Evolutionary conservation across 345 rosid species (phyloP), one percentile per base, ranked within the genome.

Genomic region (Rhizophora apiculata): DNA sequence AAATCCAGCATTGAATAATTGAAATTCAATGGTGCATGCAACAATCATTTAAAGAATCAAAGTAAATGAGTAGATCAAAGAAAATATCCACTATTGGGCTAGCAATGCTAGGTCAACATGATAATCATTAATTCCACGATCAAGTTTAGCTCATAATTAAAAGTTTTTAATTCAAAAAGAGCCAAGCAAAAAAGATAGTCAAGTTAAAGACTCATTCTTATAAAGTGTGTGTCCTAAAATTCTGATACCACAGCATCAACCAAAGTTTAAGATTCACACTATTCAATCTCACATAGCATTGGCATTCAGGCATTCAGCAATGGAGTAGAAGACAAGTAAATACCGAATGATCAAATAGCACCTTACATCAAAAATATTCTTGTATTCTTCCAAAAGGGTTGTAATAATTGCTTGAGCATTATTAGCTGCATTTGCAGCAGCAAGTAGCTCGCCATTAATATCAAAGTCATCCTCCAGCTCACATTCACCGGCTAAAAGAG

Each of bases 381-480:
- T 88, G 65, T 88, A 88, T 79, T 95, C 97, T 84, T 95, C 99
- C 72, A 92, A 61, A 69, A 95, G 93, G 29, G 87, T 84, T 51
- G 93, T 80, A 68, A 92, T 82, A 75, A 92, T 88, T 73, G 89
- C 91, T 78, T 95, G 97, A 52, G 97, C 99, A 69, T 87, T 92
- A 80, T 90, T 90, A 59, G 97, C 98, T 68, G 98, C 98, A 83
- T 85, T 95, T 57, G 99, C 97, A 75, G 97, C 99, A 86, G 99
- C 97, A 77, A 95, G 92, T 84, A 95, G 96, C 87, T 92, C 99
- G 60, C 90, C 96, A 75, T 83, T 84, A 26, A 75, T 56, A 77
- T 95, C 97, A 72, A 88, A 90, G 46, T 88, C 97, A 69, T 95
- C 93, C 69, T 92, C 97, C 72, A 89, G 76, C 82, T 92, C 99